These are phyloP conservation scores for Graphilbum fragrans DNA, from an alignment of 2,329 filamentous ascomycete genomes.

Conservation along the genomic window DNA sequence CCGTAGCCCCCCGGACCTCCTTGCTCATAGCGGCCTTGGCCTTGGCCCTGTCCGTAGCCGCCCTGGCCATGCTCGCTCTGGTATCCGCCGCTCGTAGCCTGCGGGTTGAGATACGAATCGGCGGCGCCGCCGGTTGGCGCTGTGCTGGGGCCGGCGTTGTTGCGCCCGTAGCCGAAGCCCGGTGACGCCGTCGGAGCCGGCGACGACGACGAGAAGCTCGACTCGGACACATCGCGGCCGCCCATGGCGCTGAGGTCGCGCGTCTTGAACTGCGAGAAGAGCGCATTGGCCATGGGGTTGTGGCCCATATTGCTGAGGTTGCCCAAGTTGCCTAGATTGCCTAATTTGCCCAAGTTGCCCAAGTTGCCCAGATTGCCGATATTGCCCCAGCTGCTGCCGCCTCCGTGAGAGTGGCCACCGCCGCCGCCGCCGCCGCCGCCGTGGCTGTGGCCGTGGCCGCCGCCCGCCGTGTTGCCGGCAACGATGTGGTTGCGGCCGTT, in stretches of 20 bases:
- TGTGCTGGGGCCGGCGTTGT: not conserved
- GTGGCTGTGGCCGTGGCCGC: conserved; percentile 18
- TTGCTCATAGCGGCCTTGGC: not conserved
- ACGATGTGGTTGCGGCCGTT: conserved; percentile 68
- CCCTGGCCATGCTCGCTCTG: not conserved
- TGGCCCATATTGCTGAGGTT: conserved; percentile 19
- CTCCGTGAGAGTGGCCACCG: conserved; percentile 18
- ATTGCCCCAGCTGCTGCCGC: conserved; percentile 12
- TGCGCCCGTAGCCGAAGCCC: conserved; percentile 26
- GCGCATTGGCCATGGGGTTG: conserved; percentile 34
- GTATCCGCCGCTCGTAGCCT: not conserved
- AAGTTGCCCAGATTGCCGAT: conserved; percentile 31
- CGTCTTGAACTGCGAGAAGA: conserved; percentile 50
- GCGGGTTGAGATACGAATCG: conserved; percentile 5
- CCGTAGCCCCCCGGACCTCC: not conserved
- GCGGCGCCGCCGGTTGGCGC: conserved; percentile 6
- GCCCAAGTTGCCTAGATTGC: conserved; percentile 35
- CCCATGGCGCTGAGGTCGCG: conserved; percentile 45
- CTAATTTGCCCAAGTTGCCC: conserved; percentile 26
- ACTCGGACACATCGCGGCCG: conserved; percentile 24
- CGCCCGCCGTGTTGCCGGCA: conserved; percentile 14
- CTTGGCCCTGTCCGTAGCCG: not conserved
- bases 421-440: conserved; percentile 17
- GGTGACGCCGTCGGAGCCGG: conserved; percentile 17
- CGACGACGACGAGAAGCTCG: conserved; percentile 21